Evolutionary conservation across 768 basidiomycete genomes (phyloP).

Genomic region (Pleurotus tuber-regium): DNA sequence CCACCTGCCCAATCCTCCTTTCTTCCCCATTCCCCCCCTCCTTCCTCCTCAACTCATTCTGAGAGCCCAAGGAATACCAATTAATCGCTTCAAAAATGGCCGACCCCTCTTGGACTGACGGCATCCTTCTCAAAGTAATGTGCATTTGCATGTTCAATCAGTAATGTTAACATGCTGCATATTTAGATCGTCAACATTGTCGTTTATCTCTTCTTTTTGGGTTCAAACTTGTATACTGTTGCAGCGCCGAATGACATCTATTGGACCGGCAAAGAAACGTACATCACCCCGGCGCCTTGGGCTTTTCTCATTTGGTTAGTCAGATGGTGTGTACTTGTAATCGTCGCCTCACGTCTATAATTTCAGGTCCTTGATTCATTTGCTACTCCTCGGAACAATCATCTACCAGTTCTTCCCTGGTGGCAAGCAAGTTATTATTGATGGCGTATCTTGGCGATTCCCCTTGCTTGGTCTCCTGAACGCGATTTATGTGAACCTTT

Average conservation of each 20-base stretch:
- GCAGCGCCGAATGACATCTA: slow-evolving; percentile 73
- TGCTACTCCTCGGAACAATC: slow-evolving; percentile 87
- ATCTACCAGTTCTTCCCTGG: slow-evolving; percentile 83
- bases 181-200: slow-evolving; percentile 72
- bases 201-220: slow-evolving; percentile 84
- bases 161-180: neutral
- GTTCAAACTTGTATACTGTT: slow-evolving; percentile 85
- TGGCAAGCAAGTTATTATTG: slow-evolving; percentile 79
- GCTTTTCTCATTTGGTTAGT: slow-evolving; percentile 88
- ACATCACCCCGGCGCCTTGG: slow-evolving; percentile 92
- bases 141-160: neutral
- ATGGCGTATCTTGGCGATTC: slow-evolving; percentile 90
- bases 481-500: slow-evolving; percentile 85
- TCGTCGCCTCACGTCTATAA: slow-evolving; percentile 10
- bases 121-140: slow-evolving; percentile 73
- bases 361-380: slow-evolving; percentile 81
- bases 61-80: too few species aligned
- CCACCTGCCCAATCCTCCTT: neutral
- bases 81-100: slow-evolving; percentile 54
- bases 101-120: slow-evolving; percentile 69
- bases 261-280: slow-evolving; percentile 78
- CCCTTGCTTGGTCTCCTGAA: slow-evolving; percentile 86
- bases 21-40: slow-evolving; percentile 12
- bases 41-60: slow-evolving; percentile 13
- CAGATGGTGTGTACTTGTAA: too few species aligned